Conservation (phyloP, 495 filamentous ascomycete genomes). For the Penicillium fimorum region DNA sequence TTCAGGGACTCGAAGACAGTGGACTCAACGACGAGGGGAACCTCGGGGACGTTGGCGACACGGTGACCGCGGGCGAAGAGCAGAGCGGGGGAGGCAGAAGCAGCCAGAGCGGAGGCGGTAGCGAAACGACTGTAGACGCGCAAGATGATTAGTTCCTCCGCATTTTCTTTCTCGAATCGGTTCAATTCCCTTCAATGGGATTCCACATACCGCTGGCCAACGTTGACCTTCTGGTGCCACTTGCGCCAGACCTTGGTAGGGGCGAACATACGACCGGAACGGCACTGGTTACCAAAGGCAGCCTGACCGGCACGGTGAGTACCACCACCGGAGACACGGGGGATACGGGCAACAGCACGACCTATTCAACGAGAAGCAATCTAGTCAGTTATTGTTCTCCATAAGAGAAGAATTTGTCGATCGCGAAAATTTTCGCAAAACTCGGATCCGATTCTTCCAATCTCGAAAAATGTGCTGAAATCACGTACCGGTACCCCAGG, state of each 20-base stretch:
- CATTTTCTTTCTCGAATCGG: conserved; percentile 8
- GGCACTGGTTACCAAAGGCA: conserved; percentile 99
- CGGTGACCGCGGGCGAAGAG: conserved; percentile 96
- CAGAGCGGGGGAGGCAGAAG: conserved; percentile 89
- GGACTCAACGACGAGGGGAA: conserved; percentile 92
- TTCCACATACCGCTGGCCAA: conserved; percentile 77
- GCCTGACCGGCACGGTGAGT: conserved; percentile 99
- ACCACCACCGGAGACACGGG: conserved; percentile 99
- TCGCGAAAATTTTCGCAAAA: conserved; percentile 13
- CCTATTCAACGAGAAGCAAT: conserved; percentile 50
- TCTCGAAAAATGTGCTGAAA: conserved; percentile 19
- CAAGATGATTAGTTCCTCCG: conserved; percentile 19
- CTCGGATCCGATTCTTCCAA: conserved; percentile 12
- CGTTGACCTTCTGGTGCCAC: conserved; percentile 99
- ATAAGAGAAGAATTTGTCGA: conserved; percentile 2
- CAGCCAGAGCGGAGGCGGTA: conserved; percentile 93
- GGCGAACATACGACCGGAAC: conserved; percentile 99
- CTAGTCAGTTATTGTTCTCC: conserved; percentile 24
- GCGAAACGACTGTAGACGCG: conserved; percentile 74
- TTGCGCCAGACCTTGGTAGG: conserved; percentile 99
- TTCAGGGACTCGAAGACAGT: conserved; percentile 77
- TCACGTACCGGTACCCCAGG: conserved; percentile 97
- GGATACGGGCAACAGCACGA: conserved; percentile 99
- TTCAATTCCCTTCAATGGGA: neutral
- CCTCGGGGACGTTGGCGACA: conserved; percentile 86